Evolutionary conservation across 345 rosid species (phyloP).

Genomic region (Linum lewisii): DNA sequence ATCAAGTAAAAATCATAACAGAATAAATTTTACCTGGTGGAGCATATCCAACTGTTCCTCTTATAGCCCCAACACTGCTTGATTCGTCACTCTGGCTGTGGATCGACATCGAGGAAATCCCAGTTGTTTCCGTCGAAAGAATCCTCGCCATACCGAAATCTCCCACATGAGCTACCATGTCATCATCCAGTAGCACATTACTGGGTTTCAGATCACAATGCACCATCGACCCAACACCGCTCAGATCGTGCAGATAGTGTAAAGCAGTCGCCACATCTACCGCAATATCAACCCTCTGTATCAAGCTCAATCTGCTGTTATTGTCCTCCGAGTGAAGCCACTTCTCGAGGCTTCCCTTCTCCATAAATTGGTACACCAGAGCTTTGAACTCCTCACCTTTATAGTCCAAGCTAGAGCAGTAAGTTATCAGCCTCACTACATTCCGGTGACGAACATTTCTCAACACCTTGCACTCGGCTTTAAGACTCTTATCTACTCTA

Average conservation of each 20-base stretch:
- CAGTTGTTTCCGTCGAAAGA: background rate
- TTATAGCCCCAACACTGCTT: background rate
- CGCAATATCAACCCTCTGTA: slow-evolving; percentile 8
- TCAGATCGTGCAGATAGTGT: slow-evolving; percentile 20
- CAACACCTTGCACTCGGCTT: slow-evolving; percentile 14
- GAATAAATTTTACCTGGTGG: background rate
- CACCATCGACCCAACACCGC: slow-evolving; percentile 3
- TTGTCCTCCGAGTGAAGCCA: slow-evolving; percentile 9
- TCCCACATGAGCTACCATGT: slow-evolving; percentile 23
- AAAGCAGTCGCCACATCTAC: slow-evolving; percentile 20
- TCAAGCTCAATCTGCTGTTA: background rate
- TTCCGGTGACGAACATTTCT: slow-evolving; percentile 3
- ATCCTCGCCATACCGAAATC: slow-evolving; percentile 21
- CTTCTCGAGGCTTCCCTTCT: slow-evolving; percentile 11
- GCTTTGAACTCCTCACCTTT: slow-evolving; percentile 12
- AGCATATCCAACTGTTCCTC: background rate
- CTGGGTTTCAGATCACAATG: slow-evolving; percentile 23
- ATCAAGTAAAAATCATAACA: too few species aligned
- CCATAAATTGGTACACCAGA: slow-evolving; percentile 18
- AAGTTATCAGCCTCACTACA: background rate
- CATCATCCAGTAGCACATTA: slow-evolving; percentile 20
- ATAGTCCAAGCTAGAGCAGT: background rate
- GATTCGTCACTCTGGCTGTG: background rate
- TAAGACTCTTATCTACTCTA: slow-evolving; percentile 16
- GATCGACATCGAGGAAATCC: too few species aligned